Evolutionary conservation across 1,284 basidiomycete species (phyloP).

Genomic region (Ceratorhiza oryzae-sativae): DNA sequence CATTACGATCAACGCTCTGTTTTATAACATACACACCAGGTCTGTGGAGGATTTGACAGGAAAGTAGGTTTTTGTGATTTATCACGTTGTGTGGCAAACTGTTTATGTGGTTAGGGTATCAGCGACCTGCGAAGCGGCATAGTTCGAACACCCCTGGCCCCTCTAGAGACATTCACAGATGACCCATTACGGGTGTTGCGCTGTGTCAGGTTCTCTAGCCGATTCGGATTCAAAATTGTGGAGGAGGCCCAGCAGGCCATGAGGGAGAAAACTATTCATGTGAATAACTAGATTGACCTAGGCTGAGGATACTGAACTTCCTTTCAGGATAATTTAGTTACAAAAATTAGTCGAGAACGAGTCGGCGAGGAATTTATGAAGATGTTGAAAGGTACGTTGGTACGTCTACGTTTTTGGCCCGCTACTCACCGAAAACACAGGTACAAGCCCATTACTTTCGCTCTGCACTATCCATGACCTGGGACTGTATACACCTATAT

Average conservation of each 20-base stretch:
- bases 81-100: background rate
- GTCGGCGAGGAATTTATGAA: constrained; percentile 89
- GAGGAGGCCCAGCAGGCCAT: constrained; percentile 73
- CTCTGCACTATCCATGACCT: constrained; percentile 75
- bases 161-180: constrained; percentile 89
- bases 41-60: constrained; percentile 87
- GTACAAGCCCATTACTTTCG: constrained; percentile 71
- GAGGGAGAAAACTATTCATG: constrained; percentile 73
- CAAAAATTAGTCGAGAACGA: constrained; percentile 89
- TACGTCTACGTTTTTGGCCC: background rate
- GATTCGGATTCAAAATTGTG: constrained; percentile 87
- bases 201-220: constrained; percentile 89
- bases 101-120: constrained; percentile 86
- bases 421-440: constrained; percentile 55
- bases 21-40: constrained; percentile 95
- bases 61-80: constrained; percentile 58
- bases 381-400: constrained; percentile 78
- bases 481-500: constrained; percentile 74
- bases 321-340: constrained; percentile 69
- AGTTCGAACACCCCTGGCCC: constrained; percentile 89
- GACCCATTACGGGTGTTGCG: constrained; percentile 93
- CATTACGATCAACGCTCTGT: constrained; percentile 94
- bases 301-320: background rate
- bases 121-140: constrained; percentile 80
- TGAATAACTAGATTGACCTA: constrained; percentile 48